Evolutionary conservation across 2,329 filamentous ascomycete genomes (phyloP).

Genomic region (Myriosclerotinia duriaeana): DNA sequence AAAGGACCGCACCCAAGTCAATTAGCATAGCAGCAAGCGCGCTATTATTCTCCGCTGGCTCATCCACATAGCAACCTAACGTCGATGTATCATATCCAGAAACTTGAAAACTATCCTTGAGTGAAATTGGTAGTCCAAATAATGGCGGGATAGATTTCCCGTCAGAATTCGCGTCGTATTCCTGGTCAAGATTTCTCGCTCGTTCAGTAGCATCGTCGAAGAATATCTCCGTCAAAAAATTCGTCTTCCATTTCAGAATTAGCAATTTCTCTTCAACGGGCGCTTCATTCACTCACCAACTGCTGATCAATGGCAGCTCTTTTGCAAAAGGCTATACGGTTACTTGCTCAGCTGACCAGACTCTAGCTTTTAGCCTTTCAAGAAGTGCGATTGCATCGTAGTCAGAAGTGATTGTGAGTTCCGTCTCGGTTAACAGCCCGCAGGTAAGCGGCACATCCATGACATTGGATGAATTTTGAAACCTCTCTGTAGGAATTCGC

Average conservation of each 20-base stretch:
- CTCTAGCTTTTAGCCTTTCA: slow-evolving; percentile 27
- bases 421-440: neutral
- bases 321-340: slow-evolving; percentile 48
- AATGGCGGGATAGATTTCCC: slow-evolving; percentile 42
- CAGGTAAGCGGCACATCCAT: neutral
- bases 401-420: slow-evolving; percentile 33
- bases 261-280: slow-evolving; percentile 26
- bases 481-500: too few species aligned
- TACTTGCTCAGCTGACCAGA: slow-evolving; percentile 40
- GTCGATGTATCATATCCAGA: slow-evolving; percentile 49
- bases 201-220: slow-evolving; percentile 38
- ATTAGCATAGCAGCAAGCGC: slow-evolving; percentile 63
- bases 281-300: too few species aligned
- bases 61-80: slow-evolving; percentile 80
- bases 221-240: slow-evolving; percentile 47
- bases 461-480: neutral
- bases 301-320: slow-evolving; percentile 48
- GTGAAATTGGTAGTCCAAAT: slow-evolving; percentile 4
- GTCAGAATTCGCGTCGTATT: slow-evolving; percentile 37
- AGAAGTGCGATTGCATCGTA: slow-evolving; percentile 33
- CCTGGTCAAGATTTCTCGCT: slow-evolving; percentile 48
- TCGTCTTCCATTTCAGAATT: slow-evolving; percentile 32
- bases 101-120: slow-evolving; percentile 68
- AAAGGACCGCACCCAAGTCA: slow-evolving; percentile 71
- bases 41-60: slow-evolving; percentile 66